Conservation (phyloP, 1,284 basidiomycete genomes). For the Moniliophthora roreri region DNA sequence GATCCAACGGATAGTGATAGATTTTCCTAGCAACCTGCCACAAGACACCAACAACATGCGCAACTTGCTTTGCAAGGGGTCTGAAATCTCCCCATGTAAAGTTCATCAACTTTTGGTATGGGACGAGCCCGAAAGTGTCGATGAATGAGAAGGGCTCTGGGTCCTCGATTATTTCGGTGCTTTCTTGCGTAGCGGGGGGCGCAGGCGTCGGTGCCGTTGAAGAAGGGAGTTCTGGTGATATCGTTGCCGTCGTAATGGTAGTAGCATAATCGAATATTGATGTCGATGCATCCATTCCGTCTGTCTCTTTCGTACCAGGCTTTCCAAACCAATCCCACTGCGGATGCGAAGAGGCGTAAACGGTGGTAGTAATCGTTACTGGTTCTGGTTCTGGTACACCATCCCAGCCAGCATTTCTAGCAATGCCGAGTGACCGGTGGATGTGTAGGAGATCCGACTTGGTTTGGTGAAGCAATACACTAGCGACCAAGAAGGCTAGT, state of each 20-base stretch:
- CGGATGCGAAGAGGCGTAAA: constrained; percentile 21
- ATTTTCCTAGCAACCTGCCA: constrained; percentile 48
- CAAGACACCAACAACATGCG: constrained; percentile 37
- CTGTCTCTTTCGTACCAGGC: constrained; percentile 7
- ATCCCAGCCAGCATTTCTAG: constrained; percentile 22
- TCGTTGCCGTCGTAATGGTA: not conserved
- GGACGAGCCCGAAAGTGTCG: constrained; percentile 10
- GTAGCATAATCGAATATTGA: constrained; percentile 14
- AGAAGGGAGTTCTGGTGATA: not conserved
- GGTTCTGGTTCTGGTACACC: constrained; percentile 28
- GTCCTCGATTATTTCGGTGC: constrained; percentile 6
- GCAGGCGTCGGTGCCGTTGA: not conserved
- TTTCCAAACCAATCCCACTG: constrained; percentile 20
- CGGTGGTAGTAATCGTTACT: constrained; percentile 39
- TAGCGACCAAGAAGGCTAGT: constrained; percentile 28
- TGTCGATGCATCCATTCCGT: constrained; percentile 3
- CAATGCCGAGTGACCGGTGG: constrained; percentile 32
- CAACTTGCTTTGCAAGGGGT: constrained; percentile 30
- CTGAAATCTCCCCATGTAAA: constrained; percentile 16
- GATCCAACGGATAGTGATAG: constrained; percentile 60
- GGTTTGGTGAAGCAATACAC: constrained; percentile 35
- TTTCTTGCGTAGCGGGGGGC: constrained; percentile 12
- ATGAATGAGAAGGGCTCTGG: not conserved
- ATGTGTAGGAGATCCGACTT: constrained; percentile 37
- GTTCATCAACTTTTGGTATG: constrained; percentile 7